Evolutionary conservation across 352 stramenopile genomes (phyloP), one percentile per base, ranked within the genome.

Genomic region (Globisporangium lucens): DNA sequence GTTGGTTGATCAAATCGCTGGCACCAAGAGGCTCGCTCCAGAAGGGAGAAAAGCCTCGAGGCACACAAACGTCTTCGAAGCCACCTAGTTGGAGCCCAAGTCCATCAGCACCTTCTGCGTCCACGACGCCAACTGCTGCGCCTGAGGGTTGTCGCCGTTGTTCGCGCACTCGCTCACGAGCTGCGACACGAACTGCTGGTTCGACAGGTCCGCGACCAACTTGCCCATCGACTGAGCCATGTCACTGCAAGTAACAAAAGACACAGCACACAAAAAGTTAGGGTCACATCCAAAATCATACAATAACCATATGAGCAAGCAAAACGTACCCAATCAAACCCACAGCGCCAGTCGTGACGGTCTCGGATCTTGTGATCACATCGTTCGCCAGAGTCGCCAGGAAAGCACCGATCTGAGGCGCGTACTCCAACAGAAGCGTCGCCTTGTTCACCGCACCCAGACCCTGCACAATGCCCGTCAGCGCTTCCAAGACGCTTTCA

Each of bases 401-500:
- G 71, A 99, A 98, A 61, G 85, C 75, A 29, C 94, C 82, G 65
- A 98, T 94, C 62, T 85, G 85, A 38, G 85, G 82, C 41, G 95
- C 77, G 51, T 88, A 96, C 49, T 93, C 83, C 47, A 93, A 57
- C 61, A 98, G 75, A 51, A 97, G 68, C 41, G 86, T 71, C 1
- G 94, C 79, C 73, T 97, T 96, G 61, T 94, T 87, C 24, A 86
- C 94, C 65, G 95, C 94, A 33, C 90, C 89, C 5, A 99, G 82
- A 22, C 97, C 97, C 73, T 99, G 94, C 22, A 98, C 79, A 70
- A 99, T 99, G 30, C 97, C 97, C 35, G 94, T 98, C 62, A 99
- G 97, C 17, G 96, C 96, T 73, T 99, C 97, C 35, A 99, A 76
- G 49, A 99, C 97, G 67, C 89, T 93, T 71, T 98, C 93, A 57